Conservation (phyloP, 805 yeast genomes). For the Millerozyma acaciae region DNA sequence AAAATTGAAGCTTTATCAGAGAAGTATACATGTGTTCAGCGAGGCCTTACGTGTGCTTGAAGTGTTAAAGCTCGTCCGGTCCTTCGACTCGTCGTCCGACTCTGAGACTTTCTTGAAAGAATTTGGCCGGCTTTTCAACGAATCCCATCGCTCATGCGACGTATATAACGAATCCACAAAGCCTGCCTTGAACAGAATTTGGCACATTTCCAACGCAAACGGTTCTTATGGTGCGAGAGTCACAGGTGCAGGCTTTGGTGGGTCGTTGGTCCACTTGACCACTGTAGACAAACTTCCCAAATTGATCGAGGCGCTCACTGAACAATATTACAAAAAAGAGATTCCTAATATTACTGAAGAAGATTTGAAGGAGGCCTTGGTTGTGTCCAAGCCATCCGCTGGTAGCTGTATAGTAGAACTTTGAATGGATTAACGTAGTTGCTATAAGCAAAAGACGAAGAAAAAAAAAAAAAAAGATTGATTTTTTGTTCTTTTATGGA, state of each 20-base stretch:
- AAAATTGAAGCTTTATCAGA: slow-evolving; percentile 49
- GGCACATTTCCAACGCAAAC: slow-evolving; percentile 47
- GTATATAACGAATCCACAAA: slow-evolving; percentile 52
- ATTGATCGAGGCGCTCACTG: slow-evolving; percentile 41
- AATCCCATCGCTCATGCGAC: slow-evolving; percentile 53
- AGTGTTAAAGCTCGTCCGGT: slow-evolving; percentile 40
- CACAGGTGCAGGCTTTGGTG: slow-evolving; percentile 84
- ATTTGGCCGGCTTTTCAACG: slow-evolving; percentile 57
- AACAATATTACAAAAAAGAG: slow-evolving; percentile 47
- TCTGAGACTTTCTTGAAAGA: slow-evolving; percentile 32
- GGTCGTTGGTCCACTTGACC: slow-evolving; percentile 65
- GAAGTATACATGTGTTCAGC: slow-evolving; percentile 60
- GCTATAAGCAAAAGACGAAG: no score
- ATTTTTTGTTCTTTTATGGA: no score
- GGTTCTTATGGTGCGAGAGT: slow-evolving; percentile 66
- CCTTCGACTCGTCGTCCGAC: slow-evolving; percentile 12
- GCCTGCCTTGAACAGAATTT: slow-evolving; percentile 49
- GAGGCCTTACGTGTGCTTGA: slow-evolving; percentile 59
- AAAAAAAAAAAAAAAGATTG: no score
- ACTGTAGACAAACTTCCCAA: slow-evolving; percentile 35
- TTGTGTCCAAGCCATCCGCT: slow-evolving; percentile 52
- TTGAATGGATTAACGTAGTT: no score
- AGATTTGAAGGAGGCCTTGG: slow-evolving; percentile 48
- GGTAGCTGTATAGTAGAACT: slow-evolving; percentile 42
- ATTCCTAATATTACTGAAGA: slow-evolving; percentile 47